Conservation (phyloP, 257 asterid genomes). For the Solanum etuberosum region DNA sequence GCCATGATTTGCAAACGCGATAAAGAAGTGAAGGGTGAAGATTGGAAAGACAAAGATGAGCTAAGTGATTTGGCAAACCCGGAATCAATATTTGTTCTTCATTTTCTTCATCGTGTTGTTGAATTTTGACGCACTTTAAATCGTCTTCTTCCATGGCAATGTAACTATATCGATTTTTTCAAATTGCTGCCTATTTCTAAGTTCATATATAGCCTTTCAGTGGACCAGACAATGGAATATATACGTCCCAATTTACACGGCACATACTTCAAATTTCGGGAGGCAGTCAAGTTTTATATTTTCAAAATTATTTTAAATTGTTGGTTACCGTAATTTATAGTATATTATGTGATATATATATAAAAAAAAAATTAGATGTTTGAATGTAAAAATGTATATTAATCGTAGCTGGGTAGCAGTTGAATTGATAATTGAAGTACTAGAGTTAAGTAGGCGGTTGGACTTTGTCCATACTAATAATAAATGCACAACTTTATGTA, state of each 20-base stretch:
- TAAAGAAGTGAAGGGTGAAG: slow-evolving; percentile 45
- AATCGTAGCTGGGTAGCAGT: background rate
- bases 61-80: slow-evolving; percentile 61
- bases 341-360: too few relatives aligned
- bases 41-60: slow-evolving; percentile 38
- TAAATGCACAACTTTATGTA: background rate
- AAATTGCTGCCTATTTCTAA: background rate
- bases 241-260: background rate
- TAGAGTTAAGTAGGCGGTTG: background rate
- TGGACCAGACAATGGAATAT: background rate
- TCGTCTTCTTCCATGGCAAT: background rate
- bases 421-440: background rate
- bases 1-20: slow-evolving; percentile 58
- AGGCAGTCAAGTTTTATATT: background rate
- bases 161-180: background rate
- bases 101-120: background rate
- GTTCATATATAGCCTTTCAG: background rate
- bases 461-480: background rate
- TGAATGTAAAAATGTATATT: too few relatives aligned
- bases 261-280: background rate
- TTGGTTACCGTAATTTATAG: too few relatives aligned
- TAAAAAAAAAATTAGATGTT: too few relatives aligned
- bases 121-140: background rate
- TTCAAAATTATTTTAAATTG: too few relatives aligned
- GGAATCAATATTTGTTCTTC: slow-evolving; percentile 25